Percentiles rank a stretch among this genome's conserved stretches.
Conservation (phyloP, 148 eudicot species). For the Cornus florida region DNA sequence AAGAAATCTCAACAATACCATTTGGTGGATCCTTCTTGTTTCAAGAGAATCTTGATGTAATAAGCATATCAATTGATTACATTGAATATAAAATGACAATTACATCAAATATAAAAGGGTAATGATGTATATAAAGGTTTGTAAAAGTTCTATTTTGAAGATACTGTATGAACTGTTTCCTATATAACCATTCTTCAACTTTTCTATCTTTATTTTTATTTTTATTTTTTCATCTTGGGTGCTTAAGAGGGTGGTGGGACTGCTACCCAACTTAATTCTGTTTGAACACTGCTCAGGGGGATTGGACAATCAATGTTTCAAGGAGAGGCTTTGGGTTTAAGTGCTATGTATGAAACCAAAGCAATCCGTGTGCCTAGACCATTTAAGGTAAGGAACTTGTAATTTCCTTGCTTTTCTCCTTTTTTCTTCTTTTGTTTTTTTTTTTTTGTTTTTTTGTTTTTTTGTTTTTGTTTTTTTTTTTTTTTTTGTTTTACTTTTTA, state of each 20-base stretch:
- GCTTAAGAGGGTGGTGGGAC: neutral
- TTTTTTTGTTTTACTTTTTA: neutral
- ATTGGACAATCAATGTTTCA: constrained; percentile 90
- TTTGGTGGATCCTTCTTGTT: too few species aligned
- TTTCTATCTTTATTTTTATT: too few species aligned
- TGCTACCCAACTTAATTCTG: constrained; percentile 15
- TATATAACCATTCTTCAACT: too few species aligned
- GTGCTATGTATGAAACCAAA: constrained; percentile 78
- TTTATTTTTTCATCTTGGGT: neutral
- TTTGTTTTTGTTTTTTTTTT: too few species aligned
- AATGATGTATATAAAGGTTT: too few species aligned
- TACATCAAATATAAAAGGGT: too few species aligned
- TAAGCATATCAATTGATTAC: neutral
- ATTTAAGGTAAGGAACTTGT: constrained; percentile 53
- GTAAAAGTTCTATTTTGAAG: too few species aligned
- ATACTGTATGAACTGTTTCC: too few species aligned
- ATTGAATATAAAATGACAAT: neutral
- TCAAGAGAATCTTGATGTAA: neutral
- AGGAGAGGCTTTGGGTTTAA: constrained; percentile 92
- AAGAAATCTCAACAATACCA: neutral
- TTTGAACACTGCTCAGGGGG: constrained; percentile 49
- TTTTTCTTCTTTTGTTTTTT: too few species aligned
- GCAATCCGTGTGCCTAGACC: constrained; percentile 91
- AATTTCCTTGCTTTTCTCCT: neutral
- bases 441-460: neutral